Evolutionary conservation across 805 yeast genomes (phyloP).

Genomic region (Lipomyces kockii): DNA sequence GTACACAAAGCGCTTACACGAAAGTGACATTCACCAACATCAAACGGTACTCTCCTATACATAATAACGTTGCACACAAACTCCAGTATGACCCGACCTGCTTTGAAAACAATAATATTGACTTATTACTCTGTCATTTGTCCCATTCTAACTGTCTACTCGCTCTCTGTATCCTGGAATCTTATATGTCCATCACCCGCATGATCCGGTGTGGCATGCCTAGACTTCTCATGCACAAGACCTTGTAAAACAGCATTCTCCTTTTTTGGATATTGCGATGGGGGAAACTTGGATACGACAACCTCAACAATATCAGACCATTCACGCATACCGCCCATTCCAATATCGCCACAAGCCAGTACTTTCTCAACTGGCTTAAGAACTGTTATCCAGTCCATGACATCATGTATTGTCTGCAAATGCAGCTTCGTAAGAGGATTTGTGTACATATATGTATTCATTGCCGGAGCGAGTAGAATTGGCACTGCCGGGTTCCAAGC

Average conservation of each 20-base stretch:
- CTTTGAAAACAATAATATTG: neutral
- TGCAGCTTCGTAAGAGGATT: conserved; percentile 88
- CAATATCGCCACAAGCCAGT: conserved; percentile 92
- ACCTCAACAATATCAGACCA: conserved; percentile 92
- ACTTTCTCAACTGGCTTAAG: conserved; percentile 94
- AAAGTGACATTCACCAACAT: neutral
- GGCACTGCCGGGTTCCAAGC: conserved; percentile 97
- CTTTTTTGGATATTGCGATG: conserved; percentile 20
- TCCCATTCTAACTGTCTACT: neutral
- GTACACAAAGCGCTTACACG: neutral
- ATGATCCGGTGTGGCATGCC: conserved; percentile 4
- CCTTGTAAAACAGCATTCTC: neutral
- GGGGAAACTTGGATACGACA: conserved; percentile 65
- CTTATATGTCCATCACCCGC: neutral
- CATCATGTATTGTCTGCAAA: conserved; percentile 73
- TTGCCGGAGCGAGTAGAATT: conserved; percentile 88
- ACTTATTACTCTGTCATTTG: neutral
- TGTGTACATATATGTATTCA: conserved; percentile 91
- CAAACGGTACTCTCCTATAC: neutral
- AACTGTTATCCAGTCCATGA: conserved; percentile 95
- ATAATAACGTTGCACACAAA: neutral
- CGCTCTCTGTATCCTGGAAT: neutral
- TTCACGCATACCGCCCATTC: conserved; percentile 99
- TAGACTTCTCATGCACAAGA: neutral
- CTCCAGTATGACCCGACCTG: neutral